Conservation (phyloP, 148 eudicot genomes). For the Drosera capensis region DNA sequence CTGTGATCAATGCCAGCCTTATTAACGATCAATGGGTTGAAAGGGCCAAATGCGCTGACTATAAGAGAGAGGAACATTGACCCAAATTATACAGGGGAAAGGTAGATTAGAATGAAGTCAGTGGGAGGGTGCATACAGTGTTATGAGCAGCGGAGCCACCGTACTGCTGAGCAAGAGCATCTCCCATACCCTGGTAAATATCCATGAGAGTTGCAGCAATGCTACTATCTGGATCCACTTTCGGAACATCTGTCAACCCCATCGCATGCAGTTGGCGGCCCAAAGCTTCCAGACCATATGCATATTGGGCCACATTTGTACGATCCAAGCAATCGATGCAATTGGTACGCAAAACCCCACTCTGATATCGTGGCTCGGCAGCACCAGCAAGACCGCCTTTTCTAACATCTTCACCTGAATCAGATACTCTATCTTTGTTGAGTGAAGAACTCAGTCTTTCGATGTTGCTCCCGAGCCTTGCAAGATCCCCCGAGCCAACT, state of each 20-base stretch:
- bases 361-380: conserved; percentile 49
- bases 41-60: too few species aligned
- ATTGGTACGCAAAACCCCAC: conserved; percentile 90
- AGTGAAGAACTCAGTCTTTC: conserved; percentile 26
- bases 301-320: conserved; percentile 98
- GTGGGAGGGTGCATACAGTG: conserved; percentile 36
- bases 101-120: neutral
- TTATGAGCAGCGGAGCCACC: conserved; percentile 99
- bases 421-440: conserved; percentile 39
- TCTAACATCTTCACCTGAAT: conserved; percentile 17
- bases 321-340: conserved; percentile 97
- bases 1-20: conserved; percentile 16
- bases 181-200: conserved; percentile 98
- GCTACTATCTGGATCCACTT: conserved; percentile 83
- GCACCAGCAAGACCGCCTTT: conserved; percentile 27
- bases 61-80: too few species aligned
- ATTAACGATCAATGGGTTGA: neutral
- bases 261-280: conserved; percentile 90
- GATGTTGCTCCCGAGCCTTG: conserved; percentile 40
- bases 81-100: too few species aligned
- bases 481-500: conserved; percentile 42
- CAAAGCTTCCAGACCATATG: conserved; percentile 88
- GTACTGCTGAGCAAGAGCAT: conserved; percentile 97
- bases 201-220: conserved; percentile 92
- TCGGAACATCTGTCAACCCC: conserved; percentile 70